Conservation (phyloP, 2,329 filamentous ascomycete species). For the Fusarium longipes region DNA sequence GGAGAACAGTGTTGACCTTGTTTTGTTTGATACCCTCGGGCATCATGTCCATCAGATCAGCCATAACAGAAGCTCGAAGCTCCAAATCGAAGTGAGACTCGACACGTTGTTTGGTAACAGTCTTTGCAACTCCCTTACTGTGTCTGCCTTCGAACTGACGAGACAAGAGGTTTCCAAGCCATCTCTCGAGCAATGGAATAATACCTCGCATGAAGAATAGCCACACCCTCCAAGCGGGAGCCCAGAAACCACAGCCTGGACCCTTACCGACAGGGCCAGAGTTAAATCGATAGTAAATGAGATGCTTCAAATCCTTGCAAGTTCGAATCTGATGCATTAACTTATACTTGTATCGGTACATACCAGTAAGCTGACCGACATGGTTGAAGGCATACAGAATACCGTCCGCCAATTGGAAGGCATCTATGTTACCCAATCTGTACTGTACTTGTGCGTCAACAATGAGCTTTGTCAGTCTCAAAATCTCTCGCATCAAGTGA, state of each 20-base stretch:
- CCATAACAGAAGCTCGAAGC: conserved; percentile 97
- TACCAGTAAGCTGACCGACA: conserved; percentile 96
- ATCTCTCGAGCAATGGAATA: conserved; percentile 94
- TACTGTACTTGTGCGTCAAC: conserved; percentile 99
- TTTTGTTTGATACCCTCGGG: conserved; percentile 99
- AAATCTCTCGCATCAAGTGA: conserved; percentile 97
- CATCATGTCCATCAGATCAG: conserved; percentile 99
- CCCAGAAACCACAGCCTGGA: conserved; percentile 98
- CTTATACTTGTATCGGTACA: conserved; percentile 99
- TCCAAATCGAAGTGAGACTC: conserved; percentile 99
- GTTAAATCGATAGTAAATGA: conserved; percentile 99
- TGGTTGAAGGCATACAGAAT: conserved; percentile 99
- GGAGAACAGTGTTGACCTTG: conserved; percentile 97
- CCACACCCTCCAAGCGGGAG: conserved; percentile 98
- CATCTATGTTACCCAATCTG: conserved; percentile 95
- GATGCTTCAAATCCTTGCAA: conserved; percentile 98
- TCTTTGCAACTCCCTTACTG: conserved; percentile 99
- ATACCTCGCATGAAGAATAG: conserved; percentile 99
- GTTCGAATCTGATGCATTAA: conserved; percentile 99
- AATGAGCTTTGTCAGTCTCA: conserved; percentile 95
- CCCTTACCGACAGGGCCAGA: conserved; percentile 96
- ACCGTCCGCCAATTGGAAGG: conserved; percentile 97
- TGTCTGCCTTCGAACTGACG: conserved; percentile 98
- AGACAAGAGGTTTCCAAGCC: conserved; percentile 95
- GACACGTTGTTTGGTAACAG: conserved; percentile 98